A percentile compares a stretch with the other conserved stretches of the same genome.
Conservation (phyloP, 139 green algal genomes). For the Limnomonas spitsbergensis region DNA sequence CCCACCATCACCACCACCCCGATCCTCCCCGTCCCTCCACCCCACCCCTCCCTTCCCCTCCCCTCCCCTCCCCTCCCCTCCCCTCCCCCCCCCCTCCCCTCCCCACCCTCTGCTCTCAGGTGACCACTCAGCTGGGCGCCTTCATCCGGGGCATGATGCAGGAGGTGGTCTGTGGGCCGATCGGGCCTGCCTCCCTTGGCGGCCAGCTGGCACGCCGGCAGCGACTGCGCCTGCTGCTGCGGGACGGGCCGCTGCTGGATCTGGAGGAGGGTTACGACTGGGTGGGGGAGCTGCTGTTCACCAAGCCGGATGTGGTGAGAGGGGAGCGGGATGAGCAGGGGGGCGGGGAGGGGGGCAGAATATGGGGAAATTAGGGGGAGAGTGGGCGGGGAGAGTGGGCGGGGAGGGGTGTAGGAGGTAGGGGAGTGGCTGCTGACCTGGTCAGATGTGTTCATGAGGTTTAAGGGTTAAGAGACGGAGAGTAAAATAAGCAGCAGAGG, state of each 20-base stretch:
- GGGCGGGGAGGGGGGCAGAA: too few species aligned
- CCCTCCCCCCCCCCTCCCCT: background rate
- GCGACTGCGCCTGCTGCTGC: constrained; percentile 12
- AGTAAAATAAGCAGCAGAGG: too few species aligned
- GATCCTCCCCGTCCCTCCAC: background rate
- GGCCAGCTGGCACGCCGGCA: background rate
- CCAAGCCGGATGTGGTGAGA: background rate
- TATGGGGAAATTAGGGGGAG: too few species aligned
- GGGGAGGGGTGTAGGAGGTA: too few species aligned
- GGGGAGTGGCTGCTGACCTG: too few species aligned
- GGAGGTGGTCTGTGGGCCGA: background rate
- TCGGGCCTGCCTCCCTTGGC: too few species aligned
- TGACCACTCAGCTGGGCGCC: constrained; percentile 4
- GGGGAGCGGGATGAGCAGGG: too few species aligned
- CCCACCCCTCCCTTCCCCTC: background rate
- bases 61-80: background rate
- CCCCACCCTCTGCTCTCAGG: background rate
- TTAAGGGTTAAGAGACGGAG: too few species aligned
- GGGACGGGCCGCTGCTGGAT: background rate
- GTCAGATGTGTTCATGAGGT: too few species aligned
- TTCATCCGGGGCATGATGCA: constrained; percentile 17
- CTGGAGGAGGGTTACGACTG: constrained; percentile 9
- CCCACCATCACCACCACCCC: too few species aligned
- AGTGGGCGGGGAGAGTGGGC: too few species aligned
- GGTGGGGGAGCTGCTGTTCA: constrained; percentile 28